phyloP scores from a whole-genome alignment of 2,329 filamentous ascomycete species.

The Penicillium vulpinum region DNA sequence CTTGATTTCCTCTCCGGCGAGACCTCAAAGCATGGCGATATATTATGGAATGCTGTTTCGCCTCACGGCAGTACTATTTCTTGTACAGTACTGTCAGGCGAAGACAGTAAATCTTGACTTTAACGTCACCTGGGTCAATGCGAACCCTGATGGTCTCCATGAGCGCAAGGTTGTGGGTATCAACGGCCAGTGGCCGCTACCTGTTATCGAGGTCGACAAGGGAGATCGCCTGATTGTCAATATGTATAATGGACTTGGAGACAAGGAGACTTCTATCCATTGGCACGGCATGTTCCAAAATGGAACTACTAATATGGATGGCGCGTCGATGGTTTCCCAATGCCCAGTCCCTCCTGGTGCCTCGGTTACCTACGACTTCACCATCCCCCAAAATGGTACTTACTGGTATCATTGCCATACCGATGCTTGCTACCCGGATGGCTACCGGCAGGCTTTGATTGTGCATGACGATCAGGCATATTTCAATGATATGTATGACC shows the following conservation, averaged over 20 bases:
- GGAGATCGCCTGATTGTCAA: conserved; percentile 71
- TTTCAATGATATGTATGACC: neutral
- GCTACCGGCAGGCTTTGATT: neutral
- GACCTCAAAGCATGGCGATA: neutral
- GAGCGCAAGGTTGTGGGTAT: conserved; percentile 64
- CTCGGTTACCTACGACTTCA: conserved; percentile 27
- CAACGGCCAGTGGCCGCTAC: conserved; percentile 73
- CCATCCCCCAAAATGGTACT: neutral
- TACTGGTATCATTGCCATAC: conserved; percentile 4
- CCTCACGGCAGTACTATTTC: neutral
- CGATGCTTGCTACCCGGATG: neutral
- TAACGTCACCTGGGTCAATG: conserved; percentile 56
- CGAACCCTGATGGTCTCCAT: conserved; percentile 56
- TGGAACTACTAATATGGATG: conserved; percentile 73
- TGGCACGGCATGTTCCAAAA: conserved; percentile 80
- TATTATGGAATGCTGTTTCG: neutral
- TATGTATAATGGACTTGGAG: conserved; percentile 65
- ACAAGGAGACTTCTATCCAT: conserved; percentile 67
- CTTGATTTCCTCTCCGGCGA: neutral
- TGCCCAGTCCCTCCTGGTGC: conserved; percentile 65
- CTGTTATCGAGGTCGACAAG: conserved; percentile 70
- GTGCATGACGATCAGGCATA: neutral
- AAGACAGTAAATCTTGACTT: conserved; percentile 40
- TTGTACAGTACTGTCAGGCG: conserved; percentile 17
- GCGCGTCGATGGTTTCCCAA: conserved; percentile 66